phyloP scores from a whole-genome alignment of 1,139 yeast genomes.

The Taphrina pruni region DNA sequence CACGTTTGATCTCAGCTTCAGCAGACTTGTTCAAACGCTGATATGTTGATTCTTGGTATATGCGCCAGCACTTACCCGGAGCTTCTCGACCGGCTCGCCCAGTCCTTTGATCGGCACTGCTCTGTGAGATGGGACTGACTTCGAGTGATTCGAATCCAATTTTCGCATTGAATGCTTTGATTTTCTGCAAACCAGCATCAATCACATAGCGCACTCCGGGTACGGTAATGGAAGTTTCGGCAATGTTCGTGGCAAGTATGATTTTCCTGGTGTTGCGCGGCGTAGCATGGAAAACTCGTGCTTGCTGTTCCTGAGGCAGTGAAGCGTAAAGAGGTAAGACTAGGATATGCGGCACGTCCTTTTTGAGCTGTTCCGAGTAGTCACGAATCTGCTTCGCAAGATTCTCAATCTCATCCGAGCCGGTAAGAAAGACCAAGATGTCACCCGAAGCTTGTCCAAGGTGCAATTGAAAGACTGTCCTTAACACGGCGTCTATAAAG shows the following conservation, averaged over 20 bases:
- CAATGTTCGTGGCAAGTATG: slow-evolving; percentile 90
- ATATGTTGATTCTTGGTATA: slow-evolving; percentile 77
- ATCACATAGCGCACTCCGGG: slow-evolving; percentile 94
- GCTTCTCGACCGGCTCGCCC: slow-evolving; percentile 99
- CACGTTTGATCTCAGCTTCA: slow-evolving; percentile 88
- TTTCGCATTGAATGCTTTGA: slow-evolving; percentile 58
- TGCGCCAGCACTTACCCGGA: slow-evolving; percentile 85
- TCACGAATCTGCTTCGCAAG: slow-evolving; percentile 68
- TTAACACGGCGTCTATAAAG: slow-evolving; percentile 77
- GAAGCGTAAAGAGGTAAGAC: slow-evolving; percentile 93
- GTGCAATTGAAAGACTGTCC: slow-evolving; percentile 78
- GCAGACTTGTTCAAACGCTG: slow-evolving; percentile 71
- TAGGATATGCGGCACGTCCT: slow-evolving; percentile 58
- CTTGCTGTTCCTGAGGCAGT: slow-evolving; percentile 81
- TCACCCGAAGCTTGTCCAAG: slow-evolving; percentile 81
- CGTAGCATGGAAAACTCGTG: slow-evolving; percentile 70
- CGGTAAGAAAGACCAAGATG: slow-evolving; percentile 85
- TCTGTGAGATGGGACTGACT: slow-evolving; percentile 90
- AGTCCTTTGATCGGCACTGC: slow-evolving; percentile 92
- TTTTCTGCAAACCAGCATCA: slow-evolving; percentile 90
- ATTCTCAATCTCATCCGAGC: slow-evolving; percentile 96
- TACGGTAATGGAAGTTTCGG: slow-evolving; percentile 95
- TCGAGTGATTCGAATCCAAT: slow-evolving; percentile 77
- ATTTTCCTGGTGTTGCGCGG: slow-evolving; percentile 73
- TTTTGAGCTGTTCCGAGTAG: slow-evolving; percentile 59